These are phyloP conservation scores for Arthrobotrys sphaeroides DNA, from an alignment of 2,329 filamentous ascomycete genomes.

Conservation along the genomic window DNA sequence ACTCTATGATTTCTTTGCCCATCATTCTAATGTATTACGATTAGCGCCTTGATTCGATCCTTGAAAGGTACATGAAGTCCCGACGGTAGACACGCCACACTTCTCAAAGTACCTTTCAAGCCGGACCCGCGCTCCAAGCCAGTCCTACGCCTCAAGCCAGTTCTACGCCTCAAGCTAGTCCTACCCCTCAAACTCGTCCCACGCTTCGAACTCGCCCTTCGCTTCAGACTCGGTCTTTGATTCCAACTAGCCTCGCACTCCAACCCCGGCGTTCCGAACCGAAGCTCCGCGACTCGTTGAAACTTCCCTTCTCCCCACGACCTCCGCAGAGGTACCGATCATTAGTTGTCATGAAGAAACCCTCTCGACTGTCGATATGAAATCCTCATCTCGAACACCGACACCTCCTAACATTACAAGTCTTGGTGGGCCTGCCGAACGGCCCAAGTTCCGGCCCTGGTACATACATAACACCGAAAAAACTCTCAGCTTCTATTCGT, in stretches of 20 bases:
- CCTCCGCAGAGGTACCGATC: background rate
- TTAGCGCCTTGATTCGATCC: conserved; percentile 51
- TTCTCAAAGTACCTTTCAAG: background rate
- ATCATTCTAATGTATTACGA: background rate
- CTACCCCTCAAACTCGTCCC: too few species aligned
- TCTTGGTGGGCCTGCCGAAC: background rate
- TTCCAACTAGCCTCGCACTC: too few species aligned
- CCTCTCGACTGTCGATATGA: conserved; percentile 1
- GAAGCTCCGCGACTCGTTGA: background rate
- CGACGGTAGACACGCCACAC: conserved; percentile 38
- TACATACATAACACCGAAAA: conserved; percentile 6
- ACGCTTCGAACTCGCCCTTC: too few species aligned
- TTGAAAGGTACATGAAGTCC: conserved; percentile 51
- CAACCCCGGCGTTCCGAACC: background rate
- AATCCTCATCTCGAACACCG: background rate
- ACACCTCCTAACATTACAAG: background rate
- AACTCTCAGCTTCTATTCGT: conserved; percentile 13
- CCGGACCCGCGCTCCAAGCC: too few species aligned
- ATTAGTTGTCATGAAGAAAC: background rate
- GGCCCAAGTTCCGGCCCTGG: conserved; percentile 6
- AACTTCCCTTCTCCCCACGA: background rate
- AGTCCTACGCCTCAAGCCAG: too few species aligned
- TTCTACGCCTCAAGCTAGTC: too few species aligned
- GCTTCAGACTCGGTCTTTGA: too few species aligned
- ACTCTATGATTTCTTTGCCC: background rate